Percentiles rank a stretch among this genome's conserved stretches.
phyloP scores from a whole-genome alignment of 2,329 filamentous ascomycete genomes.

The Sporothrix pseudoabietina region DNA sequence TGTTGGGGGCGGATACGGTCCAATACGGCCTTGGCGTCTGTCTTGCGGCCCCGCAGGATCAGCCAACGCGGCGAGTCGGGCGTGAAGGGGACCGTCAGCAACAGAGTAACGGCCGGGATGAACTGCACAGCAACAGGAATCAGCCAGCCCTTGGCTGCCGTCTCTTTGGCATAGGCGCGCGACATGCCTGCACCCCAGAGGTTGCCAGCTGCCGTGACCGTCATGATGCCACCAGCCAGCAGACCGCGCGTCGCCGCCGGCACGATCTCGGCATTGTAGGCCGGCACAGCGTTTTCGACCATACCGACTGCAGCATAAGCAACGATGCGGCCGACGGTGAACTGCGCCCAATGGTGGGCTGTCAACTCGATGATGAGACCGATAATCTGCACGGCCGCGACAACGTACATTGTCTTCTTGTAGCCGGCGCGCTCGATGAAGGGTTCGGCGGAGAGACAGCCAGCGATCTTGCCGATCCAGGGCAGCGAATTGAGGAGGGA shows the following conservation, averaged over 20 bases:
- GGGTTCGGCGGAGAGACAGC: conserved; percentile 31
- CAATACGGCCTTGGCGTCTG: conserved; percentile 38
- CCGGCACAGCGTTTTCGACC: conserved; percentile 32
- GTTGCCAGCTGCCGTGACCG: conserved; percentile 32
- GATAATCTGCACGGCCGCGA: conserved; percentile 31
- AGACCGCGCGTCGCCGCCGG: conserved; percentile 30
- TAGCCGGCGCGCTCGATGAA: conserved; percentile 33
- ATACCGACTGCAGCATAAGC: conserved; percentile 39
- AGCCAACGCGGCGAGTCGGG: conserved; percentile 36
- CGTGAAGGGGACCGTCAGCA: conserved; percentile 36
- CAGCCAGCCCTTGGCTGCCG: conserved; percentile 41
- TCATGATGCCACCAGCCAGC: conserved; percentile 31
- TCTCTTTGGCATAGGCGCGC: conserved; percentile 36
- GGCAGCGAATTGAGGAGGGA: conserved; percentile 34
- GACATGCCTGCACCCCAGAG: conserved; percentile 36
- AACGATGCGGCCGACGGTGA: conserved; percentile 36
- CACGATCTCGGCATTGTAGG: conserved; percentile 32
- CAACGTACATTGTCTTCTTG: conserved; percentile 33
- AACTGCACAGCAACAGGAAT: conserved; percentile 45
- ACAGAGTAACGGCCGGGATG: conserved; percentile 41
- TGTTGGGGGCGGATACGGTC: conserved; percentile 33
- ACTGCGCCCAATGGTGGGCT: conserved; percentile 32
- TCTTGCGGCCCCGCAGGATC: conserved; percentile 31
- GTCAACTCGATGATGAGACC: conserved; percentile 33
- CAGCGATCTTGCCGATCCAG: conserved; percentile 34